A percentile compares a stretch with the other conserved stretches of the same genome.
Evolutionary conservation across 2,329 filamentous ascomycete genomes (phyloP).

Genomic region (Monosporascus sp.): DNA sequence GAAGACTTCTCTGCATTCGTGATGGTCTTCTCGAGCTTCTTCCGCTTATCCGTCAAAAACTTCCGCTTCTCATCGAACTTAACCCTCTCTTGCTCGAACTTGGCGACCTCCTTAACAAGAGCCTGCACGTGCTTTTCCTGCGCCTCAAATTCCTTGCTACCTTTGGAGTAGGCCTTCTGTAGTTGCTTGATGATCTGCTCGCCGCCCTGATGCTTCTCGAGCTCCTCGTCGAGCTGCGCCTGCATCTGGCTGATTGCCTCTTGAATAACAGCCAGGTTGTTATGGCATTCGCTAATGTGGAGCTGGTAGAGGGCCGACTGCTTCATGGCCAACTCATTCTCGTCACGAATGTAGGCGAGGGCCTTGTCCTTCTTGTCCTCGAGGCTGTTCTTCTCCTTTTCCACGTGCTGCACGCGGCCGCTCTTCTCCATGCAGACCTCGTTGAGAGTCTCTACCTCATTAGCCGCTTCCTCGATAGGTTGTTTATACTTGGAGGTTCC

Average conservation of each 20-base stretch:
- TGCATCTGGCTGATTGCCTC: slow-evolving; percentile 92
- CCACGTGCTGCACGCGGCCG: slow-evolving; percentile 90
- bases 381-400: slow-evolving; percentile 89
- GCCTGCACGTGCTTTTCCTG: slow-evolving; percentile 78
- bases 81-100: slow-evolving; percentile 92
- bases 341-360: slow-evolving; percentile 79
- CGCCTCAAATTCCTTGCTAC: slow-evolving; percentile 75
- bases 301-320: slow-evolving; percentile 91
- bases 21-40: slow-evolving; percentile 89
- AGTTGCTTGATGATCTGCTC: slow-evolving; percentile 87
- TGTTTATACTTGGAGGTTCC: slow-evolving; percentile 98
- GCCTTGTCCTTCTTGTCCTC: slow-evolving; percentile 98
- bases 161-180: slow-evolving; percentile 76
- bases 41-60: slow-evolving; percentile 83
- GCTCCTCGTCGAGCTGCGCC: slow-evolving; percentile 74
- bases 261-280: slow-evolving; percentile 82
- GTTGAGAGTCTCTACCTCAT: slow-evolving; percentile 87
- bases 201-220: slow-evolving; percentile 86
- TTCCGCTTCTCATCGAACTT: slow-evolving; percentile 98
- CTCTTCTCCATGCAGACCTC: slow-evolving; percentile 95
- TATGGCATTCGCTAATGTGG: slow-evolving; percentile 79
- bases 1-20: slow-evolving; percentile 69
- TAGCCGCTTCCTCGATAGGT: slow-evolving; percentile 88
- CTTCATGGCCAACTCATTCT: slow-evolving; percentile 87
- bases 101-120: slow-evolving; percentile 80